Conservation (phyloP, 305 asterid species). For the Fraxinus baroniana region DNA sequence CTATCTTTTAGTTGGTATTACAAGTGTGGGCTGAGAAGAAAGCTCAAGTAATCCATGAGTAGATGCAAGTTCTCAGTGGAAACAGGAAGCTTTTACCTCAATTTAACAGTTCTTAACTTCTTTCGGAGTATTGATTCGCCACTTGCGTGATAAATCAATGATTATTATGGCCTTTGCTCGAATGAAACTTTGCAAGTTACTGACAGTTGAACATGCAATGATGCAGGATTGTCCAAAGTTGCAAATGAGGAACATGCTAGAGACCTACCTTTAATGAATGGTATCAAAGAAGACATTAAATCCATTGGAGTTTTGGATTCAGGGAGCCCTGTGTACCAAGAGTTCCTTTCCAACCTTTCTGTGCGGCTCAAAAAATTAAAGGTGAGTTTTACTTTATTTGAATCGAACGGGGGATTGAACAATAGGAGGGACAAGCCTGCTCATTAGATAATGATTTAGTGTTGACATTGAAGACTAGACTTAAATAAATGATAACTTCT, state of each 20-base stretch:
- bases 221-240: slow-evolving; percentile 77
- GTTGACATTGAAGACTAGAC: background rate
- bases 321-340: slow-evolving; percentile 78
- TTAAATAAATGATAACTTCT: background rate
- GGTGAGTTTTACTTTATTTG: slow-evolving; percentile 36
- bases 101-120: background rate
- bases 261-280: slow-evolving; percentile 88
- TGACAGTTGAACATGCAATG: slow-evolving; percentile 17
- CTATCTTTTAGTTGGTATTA: background rate
- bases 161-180: background rate
- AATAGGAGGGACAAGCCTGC: background rate
- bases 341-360: slow-evolving; percentile 52
- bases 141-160: slow-evolving; percentile 1
- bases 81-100: background rate
- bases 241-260: slow-evolving; percentile 86
- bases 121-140: background rate
- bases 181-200: background rate
- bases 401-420: background rate
- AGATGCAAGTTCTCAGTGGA: background rate
- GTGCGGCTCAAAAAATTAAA: slow-evolving; percentile 62
- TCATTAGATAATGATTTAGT: background rate
- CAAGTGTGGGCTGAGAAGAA: background rate
- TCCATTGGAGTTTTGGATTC: slow-evolving; percentile 76
- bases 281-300: slow-evolving; percentile 92
- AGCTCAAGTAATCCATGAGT: background rate